A percentile compares a stretch with the other conserved stretches of the same genome.
Evolutionary conservation across 1,284 basidiomycete species (phyloP).

Genomic region (Malassezia yamatoensis): DNA sequence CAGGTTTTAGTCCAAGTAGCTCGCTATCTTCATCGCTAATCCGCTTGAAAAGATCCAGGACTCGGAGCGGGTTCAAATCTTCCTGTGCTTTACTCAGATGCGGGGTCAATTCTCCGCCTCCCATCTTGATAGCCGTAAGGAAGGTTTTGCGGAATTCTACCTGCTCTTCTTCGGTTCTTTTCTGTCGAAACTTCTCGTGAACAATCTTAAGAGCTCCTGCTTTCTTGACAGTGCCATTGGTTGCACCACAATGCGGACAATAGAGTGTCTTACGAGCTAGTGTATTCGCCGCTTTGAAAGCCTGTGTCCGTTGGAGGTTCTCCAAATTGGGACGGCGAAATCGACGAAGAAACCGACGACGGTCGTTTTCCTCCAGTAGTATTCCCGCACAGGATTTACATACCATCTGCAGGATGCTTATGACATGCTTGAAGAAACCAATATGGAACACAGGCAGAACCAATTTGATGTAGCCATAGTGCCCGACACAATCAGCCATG

Average conservation of each 20-base stretch:
- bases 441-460: slow-evolving; percentile 91
- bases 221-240: slow-evolving; percentile 95
- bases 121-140: slow-evolving; percentile 63
- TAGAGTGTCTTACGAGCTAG: slow-evolving; percentile 80
- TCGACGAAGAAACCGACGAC: slow-evolving; percentile 70
- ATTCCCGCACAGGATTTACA: slow-evolving; percentile 78
- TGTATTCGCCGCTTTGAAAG: slow-evolving; percentile 80
- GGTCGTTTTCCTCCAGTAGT: slow-evolving; percentile 77
- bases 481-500: slow-evolving; percentile 89
- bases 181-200: slow-evolving; percentile 92
- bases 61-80: slow-evolving; percentile 88
- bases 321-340: slow-evolving; percentile 85
- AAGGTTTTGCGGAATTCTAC: slow-evolving; percentile 81
- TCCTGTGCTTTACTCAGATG: slow-evolving; percentile 85
- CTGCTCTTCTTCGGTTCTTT: slow-evolving; percentile 82
- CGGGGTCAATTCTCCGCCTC: slow-evolving; percentile 72
- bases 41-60: slow-evolving; percentile 80
- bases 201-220: slow-evolving; percentile 87
- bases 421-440: slow-evolving; percentile 92
- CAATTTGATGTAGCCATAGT: slow-evolving; percentile 66
- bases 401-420: slow-evolving; percentile 74
- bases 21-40: slow-evolving; percentile 94
- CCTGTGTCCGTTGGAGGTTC: slow-evolving; percentile 76
- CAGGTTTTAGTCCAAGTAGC: slow-evolving; percentile 77
- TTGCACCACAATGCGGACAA: slow-evolving; percentile 84